Evolutionary conservation across 1,284 basidiomycete species (phyloP), one percentile per base, ranked within the genome.

Genomic region (Somion occarium): DNA sequence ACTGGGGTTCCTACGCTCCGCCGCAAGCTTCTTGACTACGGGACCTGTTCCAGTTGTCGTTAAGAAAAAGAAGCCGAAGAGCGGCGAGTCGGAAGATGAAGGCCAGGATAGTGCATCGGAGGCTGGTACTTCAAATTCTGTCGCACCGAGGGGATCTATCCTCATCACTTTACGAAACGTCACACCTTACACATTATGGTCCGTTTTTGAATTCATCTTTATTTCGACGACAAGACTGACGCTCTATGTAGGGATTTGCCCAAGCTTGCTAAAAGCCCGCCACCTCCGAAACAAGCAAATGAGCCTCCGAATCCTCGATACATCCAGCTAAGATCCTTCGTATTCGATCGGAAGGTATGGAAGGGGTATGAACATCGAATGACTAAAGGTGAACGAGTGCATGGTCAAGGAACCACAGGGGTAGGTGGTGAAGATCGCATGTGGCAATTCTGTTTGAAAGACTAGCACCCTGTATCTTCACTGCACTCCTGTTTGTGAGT

Each of bases 141-240:
- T 59, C 15, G 24, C 48, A 20, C 43, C 54, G 9, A 71, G 82
- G 56, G 85, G 83, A 7, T 83, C 89, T 0, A 68, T 98, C n/a
- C 77, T 98, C 26, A 77, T 98, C 48, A 97, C 96, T 0, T 72
- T 98, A 34, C 80, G 95, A 47, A 91, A 96, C 64, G 87, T 88
- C 20, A 60, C 80, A 0, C 97, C 96, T 0, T 99, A 99, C 66
- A 93, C 89, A 1, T 71, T 85, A 49, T 99, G 96, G 93, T 88
- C 9, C 23, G 15, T 1, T 41, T 41, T 34, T 18, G 9, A 20
- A 49, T 25, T 46, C 15, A 39, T 15, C 25, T 13, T 25, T 46
- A 26, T 22, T 15, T 20, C 1, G 24, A 9, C 45, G 19, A 26
- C 42, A 25, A 24, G 19, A 11, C 25, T 46, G 23, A 7, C 25